These are phyloP conservation scores for Penicillium nordicum DNA, from an alignment of 2,329 filamentous ascomycete species.

Conservation along the genomic window DNA sequence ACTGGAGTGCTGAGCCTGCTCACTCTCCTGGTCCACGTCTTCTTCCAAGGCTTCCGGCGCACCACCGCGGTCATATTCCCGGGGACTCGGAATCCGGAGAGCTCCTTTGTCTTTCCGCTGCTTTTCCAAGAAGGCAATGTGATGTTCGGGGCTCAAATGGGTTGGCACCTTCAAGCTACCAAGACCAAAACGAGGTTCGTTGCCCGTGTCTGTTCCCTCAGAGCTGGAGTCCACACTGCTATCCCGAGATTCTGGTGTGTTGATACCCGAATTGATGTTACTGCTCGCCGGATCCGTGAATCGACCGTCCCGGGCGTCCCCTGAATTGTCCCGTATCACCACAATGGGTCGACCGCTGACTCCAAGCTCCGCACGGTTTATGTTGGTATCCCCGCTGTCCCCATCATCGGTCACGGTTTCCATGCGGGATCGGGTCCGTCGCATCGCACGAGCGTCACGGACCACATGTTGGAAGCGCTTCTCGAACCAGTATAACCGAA, in stretches of 20 bases:
- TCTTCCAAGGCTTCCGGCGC: slow-evolving; percentile 60
- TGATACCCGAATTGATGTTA: slow-evolving; percentile 24
- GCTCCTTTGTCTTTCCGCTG: slow-evolving; percentile 74
- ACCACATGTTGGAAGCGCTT: slow-evolving; percentile 87
- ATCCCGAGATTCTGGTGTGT: slow-evolving; percentile 21
- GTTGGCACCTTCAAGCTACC: slow-evolving; percentile 53
- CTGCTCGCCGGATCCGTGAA: slow-evolving; percentile 21
- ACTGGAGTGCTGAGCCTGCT: slow-evolving; percentile 21
- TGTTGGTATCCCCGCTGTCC: slow-evolving; percentile 34
- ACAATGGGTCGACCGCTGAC: slow-evolving; percentile 39
- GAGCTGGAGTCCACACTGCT: slow-evolving; percentile 19
- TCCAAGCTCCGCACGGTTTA: slow-evolving; percentile 36
- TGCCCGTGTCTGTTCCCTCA: slow-evolving; percentile 12
- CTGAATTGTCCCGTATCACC: slow-evolving; percentile 35
- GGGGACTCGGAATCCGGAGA: slow-evolving; percentile 83
- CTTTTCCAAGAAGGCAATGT: slow-evolving; percentile 82
- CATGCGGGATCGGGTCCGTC: slow-evolving; percentile 62
- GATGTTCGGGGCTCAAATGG: slow-evolving; percentile 63
- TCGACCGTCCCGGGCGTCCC: slow-evolving; percentile 25
- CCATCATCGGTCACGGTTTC: slow-evolving; percentile 49
- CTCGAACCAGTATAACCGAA: slow-evolving; percentile 97
- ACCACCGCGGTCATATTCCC: slow-evolving; percentile 82
- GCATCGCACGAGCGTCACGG: slow-evolving; percentile 64
- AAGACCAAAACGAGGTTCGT: slow-evolving; percentile 47
- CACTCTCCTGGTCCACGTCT: slow-evolving; percentile 38